Evolutionary conservation across 140 eudicot genomes (phyloP), one percentile per base, ranked within the genome.

Genomic region (Bidens hawaiensis): DNA sequence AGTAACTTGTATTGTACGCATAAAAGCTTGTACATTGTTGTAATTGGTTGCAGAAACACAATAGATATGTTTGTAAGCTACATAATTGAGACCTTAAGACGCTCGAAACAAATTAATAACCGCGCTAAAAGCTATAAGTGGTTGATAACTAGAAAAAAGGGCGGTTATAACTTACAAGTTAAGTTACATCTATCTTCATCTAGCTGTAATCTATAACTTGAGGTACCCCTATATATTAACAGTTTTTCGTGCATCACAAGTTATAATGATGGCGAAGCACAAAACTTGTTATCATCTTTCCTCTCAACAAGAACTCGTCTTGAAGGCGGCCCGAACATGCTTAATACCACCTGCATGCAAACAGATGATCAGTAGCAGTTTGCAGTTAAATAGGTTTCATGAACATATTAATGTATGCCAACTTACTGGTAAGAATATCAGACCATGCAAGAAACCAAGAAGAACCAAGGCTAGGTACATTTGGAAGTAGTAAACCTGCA

Each of bases 301-400:
- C 79, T 85, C 78, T 84, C 95, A 6, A 72, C 53, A 14, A 76
- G 71, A 42, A 78, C 82, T 50, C 84, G 71, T 69, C 89, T 91
- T 43, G 99, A 91, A 18, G 96, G 99, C 17, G 96, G 99, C 33
- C 99, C 99, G 45, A 88, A 85, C 85, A 91, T 78, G 87, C 99
- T 91, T 60, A 91, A 68, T 52, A 91, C 34, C 14, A 88, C 99
- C 99, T 93, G 80, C 54, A 60, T 93, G 77, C 54, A 60, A 60
- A 49, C 38, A 36, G 6, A 60, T 33, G 22, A 49, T 30, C 59
- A 52, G 17, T 19, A 58, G 15, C 43, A 57, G 65, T 68, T 54
- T 26, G 33, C 9, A 10, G 22, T 27, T 25, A 25, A 52, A 25
- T 23, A 19, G 48, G 1, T 36, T 12, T 38, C 59, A 52, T 52